These are phyloP conservation scores for Phialemonium atrogriseum DNA, from an alignment of 2,329 filamentous ascomycete genomes.

Conservation along the genomic window DNA sequence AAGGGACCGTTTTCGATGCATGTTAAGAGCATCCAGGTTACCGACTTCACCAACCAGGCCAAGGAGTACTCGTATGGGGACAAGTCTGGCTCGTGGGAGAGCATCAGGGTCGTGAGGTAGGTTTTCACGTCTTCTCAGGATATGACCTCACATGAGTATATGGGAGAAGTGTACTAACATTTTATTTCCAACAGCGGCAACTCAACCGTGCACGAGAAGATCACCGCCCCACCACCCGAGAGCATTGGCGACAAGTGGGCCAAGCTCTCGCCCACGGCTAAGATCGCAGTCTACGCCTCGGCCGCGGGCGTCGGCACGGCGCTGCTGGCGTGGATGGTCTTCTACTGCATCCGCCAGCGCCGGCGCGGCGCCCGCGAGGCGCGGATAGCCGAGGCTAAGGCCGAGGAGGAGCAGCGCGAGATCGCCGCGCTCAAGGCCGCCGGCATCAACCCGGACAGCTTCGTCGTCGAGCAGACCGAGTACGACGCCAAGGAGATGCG, in stretches of 20 bases:
- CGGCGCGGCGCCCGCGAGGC: slow-evolving; percentile 44
- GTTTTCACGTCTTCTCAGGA: slow-evolving; percentile 15
- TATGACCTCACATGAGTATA: not conserved
- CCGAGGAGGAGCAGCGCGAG: slow-evolving; percentile 40
- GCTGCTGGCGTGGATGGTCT: slow-evolving; percentile 31
- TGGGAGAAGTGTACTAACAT: not conserved
- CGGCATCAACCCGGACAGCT: slow-evolving; percentile 40
- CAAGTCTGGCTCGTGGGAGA: slow-evolving; percentile 51
- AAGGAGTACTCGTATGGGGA: slow-evolving; percentile 60
- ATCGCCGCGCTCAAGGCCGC: slow-evolving; percentile 39
- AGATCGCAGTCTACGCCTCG: slow-evolving; percentile 43
- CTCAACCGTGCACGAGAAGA: slow-evolving; percentile 41
- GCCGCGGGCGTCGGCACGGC: slow-evolving; percentile 35
- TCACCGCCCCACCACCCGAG: slow-evolving; percentile 31
- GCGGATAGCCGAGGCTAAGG: slow-evolving; percentile 31
- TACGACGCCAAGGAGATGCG: slow-evolving; percentile 27
- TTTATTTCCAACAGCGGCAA: slow-evolving; percentile 36
- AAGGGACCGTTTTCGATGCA: slow-evolving; percentile 66
- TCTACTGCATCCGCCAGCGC: slow-evolving; percentile 49
- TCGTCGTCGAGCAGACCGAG: slow-evolving; percentile 25
- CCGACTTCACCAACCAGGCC: slow-evolving; percentile 53
- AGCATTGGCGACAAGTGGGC: slow-evolving; percentile 45
- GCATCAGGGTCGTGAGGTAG: slow-evolving; percentile 51
- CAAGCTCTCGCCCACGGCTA: slow-evolving; percentile 38
- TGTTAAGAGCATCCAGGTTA: slow-evolving; percentile 49